These are phyloP conservation scores for Eucalyptus regnans DNA, from an alignment of 345 rosid genomes.

Conservation along the genomic window DNA sequence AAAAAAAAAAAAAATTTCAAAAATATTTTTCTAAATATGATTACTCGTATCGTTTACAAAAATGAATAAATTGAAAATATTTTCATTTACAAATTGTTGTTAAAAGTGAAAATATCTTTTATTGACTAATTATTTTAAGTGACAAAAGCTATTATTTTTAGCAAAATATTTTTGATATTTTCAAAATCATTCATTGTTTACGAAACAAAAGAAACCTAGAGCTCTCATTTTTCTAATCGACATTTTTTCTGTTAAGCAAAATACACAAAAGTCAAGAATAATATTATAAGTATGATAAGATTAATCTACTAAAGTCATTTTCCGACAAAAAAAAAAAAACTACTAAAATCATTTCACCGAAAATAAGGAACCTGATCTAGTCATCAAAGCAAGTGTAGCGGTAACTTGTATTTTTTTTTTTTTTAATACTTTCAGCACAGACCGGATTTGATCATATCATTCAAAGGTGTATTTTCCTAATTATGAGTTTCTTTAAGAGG, in stretches of 20 bases:
- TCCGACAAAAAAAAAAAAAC: too few species aligned
- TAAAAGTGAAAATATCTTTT: neutral
- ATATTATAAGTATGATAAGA: neutral
- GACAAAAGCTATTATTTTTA: neutral
- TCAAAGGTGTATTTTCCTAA: neutral
- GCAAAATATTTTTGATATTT: too few species aligned
- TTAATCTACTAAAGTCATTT: neutral
- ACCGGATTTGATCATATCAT: neutral
- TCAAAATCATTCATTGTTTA: too few species aligned
- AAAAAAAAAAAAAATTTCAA: neutral
- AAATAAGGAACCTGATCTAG: neutral
- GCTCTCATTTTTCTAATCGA: neutral
- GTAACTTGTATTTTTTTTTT: neutral
- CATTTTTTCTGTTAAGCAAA: neutral
- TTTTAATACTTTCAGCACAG: neutral
- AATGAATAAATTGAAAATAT: neutral
- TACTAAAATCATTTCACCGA: neutral
- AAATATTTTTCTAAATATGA: neutral
- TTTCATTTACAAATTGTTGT: neutral
- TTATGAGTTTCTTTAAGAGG: neutral
- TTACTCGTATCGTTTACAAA: neutral
- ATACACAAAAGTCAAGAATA: neutral
- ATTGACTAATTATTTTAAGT: neutral
- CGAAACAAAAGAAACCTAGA: fast-evolving
- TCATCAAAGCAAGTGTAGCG: neutral